Conservation (phyloP, 257 asterid species). For the Datura wrightii region DNA sequence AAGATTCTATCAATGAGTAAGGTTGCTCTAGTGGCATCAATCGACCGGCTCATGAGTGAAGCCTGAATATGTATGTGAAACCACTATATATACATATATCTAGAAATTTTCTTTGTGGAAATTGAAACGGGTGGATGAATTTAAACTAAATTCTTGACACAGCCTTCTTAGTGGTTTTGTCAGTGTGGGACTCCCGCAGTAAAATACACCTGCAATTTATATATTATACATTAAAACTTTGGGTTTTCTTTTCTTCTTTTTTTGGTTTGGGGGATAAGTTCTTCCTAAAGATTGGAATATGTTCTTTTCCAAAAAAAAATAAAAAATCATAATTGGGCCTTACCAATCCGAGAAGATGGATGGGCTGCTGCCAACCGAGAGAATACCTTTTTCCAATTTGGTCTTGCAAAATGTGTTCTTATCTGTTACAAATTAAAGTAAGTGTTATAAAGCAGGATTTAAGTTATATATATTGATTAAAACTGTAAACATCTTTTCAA, state of each 20-base stretch:
- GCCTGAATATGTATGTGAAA: background rate
- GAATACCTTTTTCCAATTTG: constrained; percentile 92
- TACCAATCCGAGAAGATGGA: constrained; percentile 75
- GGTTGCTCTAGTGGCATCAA: too few relatives aligned
- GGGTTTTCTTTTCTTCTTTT: too few relatives aligned
- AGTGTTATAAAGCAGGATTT: background rate
- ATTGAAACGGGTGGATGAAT: constrained; percentile 69
- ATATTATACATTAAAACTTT: background rate
- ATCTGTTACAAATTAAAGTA: constrained; percentile 47
- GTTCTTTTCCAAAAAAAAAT: background rate
- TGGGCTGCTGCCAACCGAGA: constrained; percentile 57
- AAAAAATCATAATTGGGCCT: background rate
- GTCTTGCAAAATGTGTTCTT: constrained; percentile 90
- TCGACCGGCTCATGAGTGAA: background rate
- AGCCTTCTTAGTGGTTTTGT: constrained; percentile 58
- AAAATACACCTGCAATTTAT: constrained; percentile 73
- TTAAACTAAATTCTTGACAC: constrained; percentile 77
- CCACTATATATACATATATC: constrained; percentile 34
- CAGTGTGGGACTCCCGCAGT: constrained; percentile 80
- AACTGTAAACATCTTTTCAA: too few relatives aligned
- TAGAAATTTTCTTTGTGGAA: constrained; percentile 98
- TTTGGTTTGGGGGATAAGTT: background rate
- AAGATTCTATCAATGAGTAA: too few relatives aligned
- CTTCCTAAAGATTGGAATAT: background rate
- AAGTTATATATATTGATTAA: background rate